Conservation (phyloP, 2,329 filamentous ascomycete species). For the Chrysoporthe deuterocubensis region DNA sequence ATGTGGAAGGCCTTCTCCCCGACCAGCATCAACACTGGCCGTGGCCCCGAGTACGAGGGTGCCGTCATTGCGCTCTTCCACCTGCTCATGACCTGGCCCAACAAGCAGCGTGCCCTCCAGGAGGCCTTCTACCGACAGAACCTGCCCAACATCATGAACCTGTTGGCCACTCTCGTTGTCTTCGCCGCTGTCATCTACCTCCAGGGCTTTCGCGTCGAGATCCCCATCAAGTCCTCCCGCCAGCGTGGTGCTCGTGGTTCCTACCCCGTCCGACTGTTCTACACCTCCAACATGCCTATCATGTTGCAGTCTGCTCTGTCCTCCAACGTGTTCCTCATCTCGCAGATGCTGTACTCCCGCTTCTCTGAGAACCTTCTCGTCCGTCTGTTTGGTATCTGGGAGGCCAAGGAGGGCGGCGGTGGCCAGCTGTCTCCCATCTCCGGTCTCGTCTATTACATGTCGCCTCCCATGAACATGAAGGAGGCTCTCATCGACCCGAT, state of each 20-base stretch:
- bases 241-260: conserved; percentile 98
- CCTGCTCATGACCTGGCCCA: conserved; percentile 95
- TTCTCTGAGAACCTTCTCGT: conserved; percentile 99
- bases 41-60: conserved; percentile 98
- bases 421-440: conserved; percentile 93
- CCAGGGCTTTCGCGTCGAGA: conserved; percentile 99
- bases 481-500: conserved; percentile 96
- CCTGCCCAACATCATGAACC: conserved; percentile 99
- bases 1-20: conserved; percentile 99
- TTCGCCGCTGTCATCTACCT: conserved; percentile 99
- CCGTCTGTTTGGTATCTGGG: conserved; percentile 97
- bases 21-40: conserved; percentile 98
- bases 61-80: conserved; percentile 98
- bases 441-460: conserved; percentile 99
- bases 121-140: conserved; percentile 99
- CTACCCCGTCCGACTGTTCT: conserved; percentile 98
- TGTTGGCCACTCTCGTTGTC: conserved; percentile 88
- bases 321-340: conserved; percentile 98
- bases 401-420: conserved; percentile 92
- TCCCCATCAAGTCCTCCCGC: conserved; percentile 98
- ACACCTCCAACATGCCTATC: conserved; percentile 99
- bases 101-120: conserved; percentile 98
- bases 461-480: conserved; percentile 94
- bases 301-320: conserved; percentile 99
- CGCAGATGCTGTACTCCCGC: conserved; percentile 98